These are phyloP conservation scores for Balakata baccata DNA, from an alignment of 345 rosid species.

Conservation along the genomic window DNA sequence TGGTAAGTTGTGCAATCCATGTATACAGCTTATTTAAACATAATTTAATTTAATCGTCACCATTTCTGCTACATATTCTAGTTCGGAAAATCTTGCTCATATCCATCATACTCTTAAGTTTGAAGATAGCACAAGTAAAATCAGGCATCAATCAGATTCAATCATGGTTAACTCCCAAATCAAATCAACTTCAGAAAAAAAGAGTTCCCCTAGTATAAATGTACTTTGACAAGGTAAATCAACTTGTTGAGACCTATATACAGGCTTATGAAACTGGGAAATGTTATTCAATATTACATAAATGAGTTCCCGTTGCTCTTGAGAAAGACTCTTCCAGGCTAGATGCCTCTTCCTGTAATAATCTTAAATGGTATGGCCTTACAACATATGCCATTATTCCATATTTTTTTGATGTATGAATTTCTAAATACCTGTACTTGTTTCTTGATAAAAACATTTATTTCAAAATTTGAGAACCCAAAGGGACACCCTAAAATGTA, in stretches of 20 bases:
- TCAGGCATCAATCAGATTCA: too few species aligned
- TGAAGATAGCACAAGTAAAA: background rate
- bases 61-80: too few species aligned
- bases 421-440: background rate
- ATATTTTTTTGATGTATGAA: background rate
- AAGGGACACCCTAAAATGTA: background rate
- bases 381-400: conserved; percentile 17
- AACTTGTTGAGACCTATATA: background rate
- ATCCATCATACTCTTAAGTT: too few species aligned
- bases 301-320: background rate
- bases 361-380: background rate
- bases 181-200: too few species aligned
- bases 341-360: conserved; percentile 3
- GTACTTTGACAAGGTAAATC: background rate
- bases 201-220: too few species aligned
- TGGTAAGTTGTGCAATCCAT: too few species aligned
- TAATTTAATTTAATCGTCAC: too few species aligned
- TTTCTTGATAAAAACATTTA: conserved; percentile 7
- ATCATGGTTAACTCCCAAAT: too few species aligned
- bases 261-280: background rate
- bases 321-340: background rate
- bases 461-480: conserved; percentile 21
- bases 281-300: background rate
- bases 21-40: too few species aligned
- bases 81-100: too few species aligned